Conservation (phyloP, 2,329 filamentous ascomycete genomes). For the Diaporthe amygdali region DNA sequence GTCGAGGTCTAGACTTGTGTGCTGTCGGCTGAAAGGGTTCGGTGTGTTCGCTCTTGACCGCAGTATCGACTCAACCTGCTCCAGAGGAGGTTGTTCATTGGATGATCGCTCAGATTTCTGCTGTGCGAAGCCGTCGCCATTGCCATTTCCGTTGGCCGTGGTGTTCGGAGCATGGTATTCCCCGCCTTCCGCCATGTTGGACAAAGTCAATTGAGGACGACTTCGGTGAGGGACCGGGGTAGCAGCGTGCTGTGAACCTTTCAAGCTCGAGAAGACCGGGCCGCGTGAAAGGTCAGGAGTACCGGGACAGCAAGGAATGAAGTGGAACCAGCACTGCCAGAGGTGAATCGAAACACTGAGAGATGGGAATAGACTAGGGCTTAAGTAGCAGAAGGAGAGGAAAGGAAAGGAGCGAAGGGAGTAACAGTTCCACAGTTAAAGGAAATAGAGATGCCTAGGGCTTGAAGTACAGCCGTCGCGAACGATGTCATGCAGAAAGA, state of each 20-base stretch:
- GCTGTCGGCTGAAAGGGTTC: conserved; percentile 37
- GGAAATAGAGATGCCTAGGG: not conserved
- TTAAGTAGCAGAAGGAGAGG: not conserved
- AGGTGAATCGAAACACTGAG: not conserved
- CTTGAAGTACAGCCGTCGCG: not conserved
- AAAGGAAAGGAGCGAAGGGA: not conserved
- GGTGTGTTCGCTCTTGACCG: conserved; percentile 33
- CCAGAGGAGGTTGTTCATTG: conserved; percentile 23
- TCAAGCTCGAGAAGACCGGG: not conserved
- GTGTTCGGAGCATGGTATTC: conserved; percentile 11
- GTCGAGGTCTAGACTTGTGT: conserved; percentile 44
- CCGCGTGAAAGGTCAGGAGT: not conserved
- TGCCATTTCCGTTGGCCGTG: not conserved
- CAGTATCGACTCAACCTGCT: conserved; percentile 32
- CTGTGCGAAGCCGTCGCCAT: not conserved
- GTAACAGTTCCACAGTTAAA: not conserved
- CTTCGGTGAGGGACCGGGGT: not conserved
- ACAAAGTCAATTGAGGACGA: not conserved
- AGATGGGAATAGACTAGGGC: not conserved
- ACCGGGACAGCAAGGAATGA: not conserved
- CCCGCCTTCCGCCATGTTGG: conserved; percentile 26
- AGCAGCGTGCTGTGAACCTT: not conserved
- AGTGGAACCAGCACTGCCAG: not conserved
- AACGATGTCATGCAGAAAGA: not conserved
- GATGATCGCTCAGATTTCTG: conserved; percentile 16